Conservation (phyloP, 1,139 yeast species). For the Zygosaccharomyces pseudobailii region DNA sequence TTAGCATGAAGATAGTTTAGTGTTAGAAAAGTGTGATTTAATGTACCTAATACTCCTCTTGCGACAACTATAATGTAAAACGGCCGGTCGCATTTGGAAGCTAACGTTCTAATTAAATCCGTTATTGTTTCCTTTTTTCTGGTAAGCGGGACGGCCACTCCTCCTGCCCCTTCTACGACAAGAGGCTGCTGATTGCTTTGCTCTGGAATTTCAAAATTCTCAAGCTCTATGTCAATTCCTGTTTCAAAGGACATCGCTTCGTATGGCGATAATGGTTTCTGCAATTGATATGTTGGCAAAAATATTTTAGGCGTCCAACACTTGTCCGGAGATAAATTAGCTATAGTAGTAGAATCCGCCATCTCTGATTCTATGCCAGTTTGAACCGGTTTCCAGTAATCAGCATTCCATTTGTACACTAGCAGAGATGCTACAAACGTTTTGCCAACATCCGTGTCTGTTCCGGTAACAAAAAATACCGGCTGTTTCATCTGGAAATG, state of each 20-base stretch:
- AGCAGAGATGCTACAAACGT: conserved; percentile 33
- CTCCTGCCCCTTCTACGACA: conserved; percentile 38
- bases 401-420: conserved; percentile 29
- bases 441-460: conserved; percentile 37
- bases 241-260: conserved; percentile 29
- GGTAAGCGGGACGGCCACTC: conserved; percentile 33
- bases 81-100: conserved; percentile 12
- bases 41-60: conserved; percentile 33
- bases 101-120: conserved; percentile 27
- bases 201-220: conserved; percentile 21
- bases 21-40: conserved; percentile 35
- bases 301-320: conserved; percentile 15
- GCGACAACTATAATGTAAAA: conserved; percentile 32
- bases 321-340: conserved; percentile 4
- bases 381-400: conserved; percentile 37
- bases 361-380: conserved; percentile 33
- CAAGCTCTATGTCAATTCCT: conserved; percentile 11
- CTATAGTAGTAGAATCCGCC: conserved; percentile 31
- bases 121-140: conserved; percentile 24
- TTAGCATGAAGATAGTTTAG: conserved; percentile 24
- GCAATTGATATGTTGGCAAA: conserved; percentile 22
- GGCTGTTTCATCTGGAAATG: conserved; percentile 5
- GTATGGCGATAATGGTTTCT: conserved; percentile 34
- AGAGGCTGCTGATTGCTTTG: conserved; percentile 12
- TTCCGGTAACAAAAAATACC: conserved; percentile 33